phyloP scores from a whole-genome alignment of 108 stramenopile genomes.

The Thalassiosira profunda region DNA sequence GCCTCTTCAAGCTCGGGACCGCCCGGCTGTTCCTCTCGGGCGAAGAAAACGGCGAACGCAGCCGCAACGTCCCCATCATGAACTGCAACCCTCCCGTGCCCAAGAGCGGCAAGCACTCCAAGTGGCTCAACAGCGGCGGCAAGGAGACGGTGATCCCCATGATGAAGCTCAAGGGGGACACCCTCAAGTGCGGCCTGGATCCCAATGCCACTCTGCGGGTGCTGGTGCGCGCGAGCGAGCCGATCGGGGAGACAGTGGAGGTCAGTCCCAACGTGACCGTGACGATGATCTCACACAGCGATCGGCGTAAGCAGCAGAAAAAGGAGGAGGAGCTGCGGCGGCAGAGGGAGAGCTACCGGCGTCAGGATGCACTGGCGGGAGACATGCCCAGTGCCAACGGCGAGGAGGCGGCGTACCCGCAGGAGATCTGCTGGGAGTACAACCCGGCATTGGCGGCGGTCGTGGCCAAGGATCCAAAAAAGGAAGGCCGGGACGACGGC shows the following conservation, averaged over 20 bases:
- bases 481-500: too few species aligned
- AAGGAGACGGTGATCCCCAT: conserved; percentile 7
- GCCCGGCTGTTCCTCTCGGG: conserved; percentile 21
- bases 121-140: background rate
- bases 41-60: conserved; percentile 15
- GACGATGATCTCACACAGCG: too few species aligned
- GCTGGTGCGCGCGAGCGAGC: conserved; percentile 11
- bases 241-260: background rate
- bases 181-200: conserved; percentile 22
- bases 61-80: conserved; percentile 7
- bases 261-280: too few species aligned
- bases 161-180: conserved; percentile 36
- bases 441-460: background rate
- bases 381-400: too few species aligned
- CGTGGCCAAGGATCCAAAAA: background rate
- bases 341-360: too few species aligned
- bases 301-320: too few species aligned
- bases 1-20: conserved; percentile 28
- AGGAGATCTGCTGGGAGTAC: conserved; percentile 9
- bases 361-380: too few species aligned
- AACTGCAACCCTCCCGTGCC: background rate
- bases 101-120: background rate
- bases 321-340: too few species aligned
- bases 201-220: conserved; percentile 11
- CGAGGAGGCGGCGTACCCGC: too few species aligned